Conservation (phyloP, 345 rosid genomes). For the Punica granatum region DNA sequence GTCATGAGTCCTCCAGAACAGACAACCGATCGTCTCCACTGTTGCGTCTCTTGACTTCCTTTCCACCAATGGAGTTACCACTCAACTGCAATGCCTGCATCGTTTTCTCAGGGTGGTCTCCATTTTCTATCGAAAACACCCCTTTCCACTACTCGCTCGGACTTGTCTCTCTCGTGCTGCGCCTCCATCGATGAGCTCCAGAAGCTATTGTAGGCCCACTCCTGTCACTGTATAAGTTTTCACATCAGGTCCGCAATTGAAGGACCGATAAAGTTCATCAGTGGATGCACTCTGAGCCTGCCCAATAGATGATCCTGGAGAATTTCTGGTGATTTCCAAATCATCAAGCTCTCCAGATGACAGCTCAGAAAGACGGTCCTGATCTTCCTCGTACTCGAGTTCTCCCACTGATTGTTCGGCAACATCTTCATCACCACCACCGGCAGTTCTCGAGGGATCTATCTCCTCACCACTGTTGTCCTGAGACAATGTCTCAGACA, state of each 20-base stretch:
- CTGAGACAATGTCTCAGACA: neutral
- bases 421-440: constrained; percentile 8
- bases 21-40: neutral
- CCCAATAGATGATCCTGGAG: constrained; percentile 18
- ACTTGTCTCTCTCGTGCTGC: constrained; percentile 30
- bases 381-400: constrained; percentile 12
- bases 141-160: constrained; percentile 27
- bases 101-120: constrained; percentile 58
- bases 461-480: neutral
- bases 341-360: constrained; percentile 1
- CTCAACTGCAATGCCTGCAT: constrained; percentile 20
- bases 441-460: neutral
- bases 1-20: too few relatives aligned
- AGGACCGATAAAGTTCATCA: constrained; percentile 13
- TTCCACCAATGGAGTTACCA: constrained; percentile 3
- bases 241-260: constrained; percentile 37
- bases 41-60: neutral
- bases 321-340: neutral
- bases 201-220: constrained; percentile 66
- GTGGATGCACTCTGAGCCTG: constrained; percentile 3
- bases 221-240: constrained; percentile 65
- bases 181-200: constrained; percentile 50
- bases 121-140: constrained; percentile 44
- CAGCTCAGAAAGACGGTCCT: neutral
- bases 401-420: constrained; percentile 12